Percentiles rank a stretch among this genome's conserved stretches.
Evolutionary conservation across 2,329 filamentous ascomycete genomes (phyloP).

Genomic region (Plenodomus lindquistii): DNA sequence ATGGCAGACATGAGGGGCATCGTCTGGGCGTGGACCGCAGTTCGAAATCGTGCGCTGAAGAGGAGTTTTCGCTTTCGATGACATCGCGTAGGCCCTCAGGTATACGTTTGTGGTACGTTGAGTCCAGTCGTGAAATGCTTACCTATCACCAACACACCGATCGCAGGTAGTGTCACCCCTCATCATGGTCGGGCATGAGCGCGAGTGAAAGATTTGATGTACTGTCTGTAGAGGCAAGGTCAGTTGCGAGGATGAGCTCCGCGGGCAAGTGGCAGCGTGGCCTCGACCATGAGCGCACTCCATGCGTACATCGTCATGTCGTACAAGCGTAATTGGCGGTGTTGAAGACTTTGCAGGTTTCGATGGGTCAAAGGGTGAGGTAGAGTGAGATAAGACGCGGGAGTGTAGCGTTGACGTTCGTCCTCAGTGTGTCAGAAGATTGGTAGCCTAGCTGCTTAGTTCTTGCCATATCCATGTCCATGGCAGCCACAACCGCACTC

Average conservation of each 20-base stretch:
- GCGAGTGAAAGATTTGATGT: neutral
- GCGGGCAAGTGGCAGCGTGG: neutral
- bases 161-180: neutral
- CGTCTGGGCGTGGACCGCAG: neutral
- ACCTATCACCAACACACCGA: neutral
- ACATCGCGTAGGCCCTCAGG: neutral
- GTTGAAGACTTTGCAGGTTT: neutral
- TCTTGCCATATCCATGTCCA: constrained; percentile 22
- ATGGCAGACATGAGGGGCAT: neutral
- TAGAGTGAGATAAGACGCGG: constrained; percentile 6
- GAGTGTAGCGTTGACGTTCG: constrained; percentile 5
- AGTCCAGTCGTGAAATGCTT: neutral
- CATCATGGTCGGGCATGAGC: neutral
- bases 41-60: neutral
- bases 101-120: neutral
- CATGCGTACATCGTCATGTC: neutral
- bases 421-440: constrained; percentile 14
- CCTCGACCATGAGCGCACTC: neutral
- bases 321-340: neutral
- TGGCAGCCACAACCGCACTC: constrained; percentile 12
- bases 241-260: neutral
- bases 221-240: neutral
- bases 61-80: neutral
- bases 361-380: neutral
- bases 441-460: constrained; percentile 29